Conservation (phyloP, 2,329 filamentous ascomycete species). For the Ophiostoma novo-ulmi region DNA sequence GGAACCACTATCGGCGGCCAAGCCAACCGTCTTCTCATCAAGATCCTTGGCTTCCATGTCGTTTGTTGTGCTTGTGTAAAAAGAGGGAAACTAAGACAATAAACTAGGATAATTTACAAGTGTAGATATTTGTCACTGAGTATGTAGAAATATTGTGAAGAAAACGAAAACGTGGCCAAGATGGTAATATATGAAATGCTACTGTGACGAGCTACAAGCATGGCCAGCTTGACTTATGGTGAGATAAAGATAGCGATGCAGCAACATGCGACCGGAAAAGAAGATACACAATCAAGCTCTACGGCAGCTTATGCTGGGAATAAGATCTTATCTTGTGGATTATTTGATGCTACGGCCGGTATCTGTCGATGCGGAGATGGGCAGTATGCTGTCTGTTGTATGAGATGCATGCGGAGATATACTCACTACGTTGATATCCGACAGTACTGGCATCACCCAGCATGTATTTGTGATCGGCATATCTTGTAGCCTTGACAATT, state of each 20-base stretch:
- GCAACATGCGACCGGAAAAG: background rate
- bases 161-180: background rate
- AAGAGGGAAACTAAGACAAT: background rate
- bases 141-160: background rate
- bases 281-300: background rate
- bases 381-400: background rate
- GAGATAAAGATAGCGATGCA: background rate
- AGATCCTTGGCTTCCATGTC: background rate
- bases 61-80: background rate
- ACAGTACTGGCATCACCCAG: background rate
- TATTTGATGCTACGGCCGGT: background rate
- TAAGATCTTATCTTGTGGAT: background rate
- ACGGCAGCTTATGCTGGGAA: background rate
- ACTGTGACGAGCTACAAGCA: background rate
- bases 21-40: slow-evolving; percentile 6
- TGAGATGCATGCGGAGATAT: background rate
- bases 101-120: background rate
- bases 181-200: background rate
- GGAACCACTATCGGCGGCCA: background rate
- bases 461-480: background rate
- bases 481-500: background rate
- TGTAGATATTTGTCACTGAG: background rate
- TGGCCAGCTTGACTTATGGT: background rate
- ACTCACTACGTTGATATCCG: background rate
- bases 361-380: background rate